Evolutionary conservation across 495 filamentous ascomycete species (phyloP).

Genomic region (Poronia punctata): DNA sequence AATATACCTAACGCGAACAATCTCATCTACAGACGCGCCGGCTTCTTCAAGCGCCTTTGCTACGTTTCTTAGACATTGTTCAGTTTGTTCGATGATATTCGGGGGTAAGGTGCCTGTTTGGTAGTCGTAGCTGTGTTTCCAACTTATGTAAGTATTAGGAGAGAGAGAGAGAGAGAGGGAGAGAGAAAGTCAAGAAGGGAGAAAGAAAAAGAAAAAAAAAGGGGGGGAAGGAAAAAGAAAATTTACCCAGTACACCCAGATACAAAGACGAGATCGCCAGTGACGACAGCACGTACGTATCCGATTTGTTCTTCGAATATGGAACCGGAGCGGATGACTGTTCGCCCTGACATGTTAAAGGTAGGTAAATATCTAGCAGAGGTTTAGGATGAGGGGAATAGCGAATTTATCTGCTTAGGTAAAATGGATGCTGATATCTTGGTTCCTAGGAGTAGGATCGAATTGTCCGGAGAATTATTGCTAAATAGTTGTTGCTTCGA

Average conservation of each 20-base stretch:
- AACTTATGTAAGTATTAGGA: background rate
- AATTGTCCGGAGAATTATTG: no score
- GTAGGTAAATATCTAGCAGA: no score
- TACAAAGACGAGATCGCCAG: slow-evolving; percentile 31
- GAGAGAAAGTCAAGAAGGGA: background rate
- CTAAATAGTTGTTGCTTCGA: no score
- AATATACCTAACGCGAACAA: slow-evolving; percentile 34
- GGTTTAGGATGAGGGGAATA: no score
- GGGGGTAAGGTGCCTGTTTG: slow-evolving; percentile 22
- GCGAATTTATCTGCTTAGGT: no score
- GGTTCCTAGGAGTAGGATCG: no score
- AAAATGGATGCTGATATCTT: no score
- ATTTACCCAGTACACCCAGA: slow-evolving; percentile 34
- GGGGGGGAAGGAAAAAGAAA: background rate
- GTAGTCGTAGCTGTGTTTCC: slow-evolving; percentile 30
- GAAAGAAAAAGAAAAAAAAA: background rate
- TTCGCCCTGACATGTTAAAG: slow-evolving; percentile 15
- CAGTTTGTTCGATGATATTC: slow-evolving; percentile 28
- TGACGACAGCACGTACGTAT: slow-evolving; percentile 36
- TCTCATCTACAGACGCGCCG: slow-evolving; percentile 21
- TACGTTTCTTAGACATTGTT: slow-evolving; percentile 30
- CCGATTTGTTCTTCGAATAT: slow-evolving; percentile 34
- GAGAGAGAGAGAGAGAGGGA: background rate
- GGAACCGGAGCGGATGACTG: slow-evolving; percentile 33
- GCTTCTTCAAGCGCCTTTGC: slow-evolving; percentile 26